Percentiles rank a stretch among this genome's conserved stretches.
Conservation (phyloP, 371 early-diverging fungal genomes). For the Apophysomyces variabilis region DNA sequence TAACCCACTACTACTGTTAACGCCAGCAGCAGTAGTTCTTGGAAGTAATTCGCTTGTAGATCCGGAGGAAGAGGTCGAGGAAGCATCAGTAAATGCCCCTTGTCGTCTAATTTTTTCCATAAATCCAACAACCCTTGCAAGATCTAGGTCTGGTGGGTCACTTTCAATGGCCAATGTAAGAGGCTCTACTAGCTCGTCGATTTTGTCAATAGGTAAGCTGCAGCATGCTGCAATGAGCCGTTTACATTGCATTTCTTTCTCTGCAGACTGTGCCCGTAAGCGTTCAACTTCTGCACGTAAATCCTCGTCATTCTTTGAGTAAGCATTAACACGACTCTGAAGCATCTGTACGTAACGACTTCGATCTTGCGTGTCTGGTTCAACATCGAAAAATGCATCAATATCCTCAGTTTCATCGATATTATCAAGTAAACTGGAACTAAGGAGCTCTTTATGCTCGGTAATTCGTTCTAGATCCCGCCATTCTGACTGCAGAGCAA, state of each 20-base stretch:
- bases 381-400: constrained; percentile 24
- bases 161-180: constrained; percentile 75
- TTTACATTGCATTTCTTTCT: constrained; percentile 71
- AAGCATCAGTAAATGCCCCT: constrained; percentile 32
- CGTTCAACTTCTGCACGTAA: constrained; percentile 45
- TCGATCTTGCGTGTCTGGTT: constrained; percentile 8
- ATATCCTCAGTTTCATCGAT: constrained; percentile 30
- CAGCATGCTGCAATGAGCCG: constrained; percentile 81
- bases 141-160: constrained; percentile 68
- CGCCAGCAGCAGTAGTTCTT: neutral
- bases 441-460: constrained; percentile 15
- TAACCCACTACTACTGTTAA: neutral
- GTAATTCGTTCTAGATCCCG: constrained; percentile 21
- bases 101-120: constrained; percentile 61
- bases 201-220: constrained; percentile 65
- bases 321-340: constrained; percentile 53
- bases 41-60: neutral
- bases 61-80: constrained; percentile 2
- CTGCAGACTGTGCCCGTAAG: constrained; percentile 40
- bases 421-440: constrained; percentile 10
- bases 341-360: constrained; percentile 41
- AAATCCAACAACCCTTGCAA: constrained; percentile 61
- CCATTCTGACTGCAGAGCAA: constrained; percentile 41
- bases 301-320: constrained; percentile 46
- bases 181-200: constrained; percentile 70